These are phyloP conservation scores for Porogramme epimiltina DNA, from an alignment of 1,284 basidiomycete genomes.

Conservation along the genomic window DNA sequence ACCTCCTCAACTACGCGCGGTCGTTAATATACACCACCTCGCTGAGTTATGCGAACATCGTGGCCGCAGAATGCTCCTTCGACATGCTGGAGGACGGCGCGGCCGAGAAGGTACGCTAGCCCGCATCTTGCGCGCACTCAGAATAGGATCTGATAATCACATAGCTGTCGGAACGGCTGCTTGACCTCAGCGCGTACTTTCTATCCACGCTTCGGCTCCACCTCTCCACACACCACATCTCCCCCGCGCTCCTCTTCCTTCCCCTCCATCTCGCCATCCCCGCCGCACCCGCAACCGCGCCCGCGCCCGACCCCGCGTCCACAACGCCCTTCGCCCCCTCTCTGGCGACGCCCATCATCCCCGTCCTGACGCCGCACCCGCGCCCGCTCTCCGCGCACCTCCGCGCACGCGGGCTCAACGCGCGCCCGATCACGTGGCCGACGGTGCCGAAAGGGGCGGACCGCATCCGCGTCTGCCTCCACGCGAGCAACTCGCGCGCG, in stretches of 20 bases:
- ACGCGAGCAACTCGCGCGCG: slow-evolving; percentile 67
- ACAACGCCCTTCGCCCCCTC: slow-evolving; percentile 5
- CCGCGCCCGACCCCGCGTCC: not conserved
- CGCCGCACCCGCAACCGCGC: not conserved
- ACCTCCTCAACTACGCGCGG: slow-evolving; percentile 92
- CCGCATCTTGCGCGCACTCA: slow-evolving; percentile 17
- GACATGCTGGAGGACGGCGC: slow-evolving; percentile 74
- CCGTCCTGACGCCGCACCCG: slow-evolving; percentile 77
- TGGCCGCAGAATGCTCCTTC: slow-evolving; percentile 78
- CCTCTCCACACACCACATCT: slow-evolving; percentile 38
- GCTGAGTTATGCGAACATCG: slow-evolving; percentile 72
- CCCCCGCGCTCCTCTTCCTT: slow-evolving; percentile 43
- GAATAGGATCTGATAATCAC: too few species aligned
- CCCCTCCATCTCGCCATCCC: slow-evolving; percentile 37
- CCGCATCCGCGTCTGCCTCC: slow-evolving; percentile 84
- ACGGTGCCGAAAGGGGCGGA: slow-evolving; percentile 85
- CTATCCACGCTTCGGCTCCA: slow-evolving; percentile 36
- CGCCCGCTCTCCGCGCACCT: slow-evolving; percentile 73
- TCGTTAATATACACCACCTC: slow-evolving; percentile 91
- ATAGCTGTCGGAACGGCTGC: slow-evolving; percentile 46
- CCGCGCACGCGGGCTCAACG: slow-evolving; percentile 61
- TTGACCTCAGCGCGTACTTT: slow-evolving; percentile 42
- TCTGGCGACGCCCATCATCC: slow-evolving; percentile 74
- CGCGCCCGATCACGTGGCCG: slow-evolving; percentile 81
- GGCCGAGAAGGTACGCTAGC: slow-evolving; percentile 51